A percentile compares a stretch with the other conserved stretches of the same genome.
phyloP scores from a whole-genome alignment of 2,329 filamentous ascomycete species.

The Polytolypa hystricis region DNA sequence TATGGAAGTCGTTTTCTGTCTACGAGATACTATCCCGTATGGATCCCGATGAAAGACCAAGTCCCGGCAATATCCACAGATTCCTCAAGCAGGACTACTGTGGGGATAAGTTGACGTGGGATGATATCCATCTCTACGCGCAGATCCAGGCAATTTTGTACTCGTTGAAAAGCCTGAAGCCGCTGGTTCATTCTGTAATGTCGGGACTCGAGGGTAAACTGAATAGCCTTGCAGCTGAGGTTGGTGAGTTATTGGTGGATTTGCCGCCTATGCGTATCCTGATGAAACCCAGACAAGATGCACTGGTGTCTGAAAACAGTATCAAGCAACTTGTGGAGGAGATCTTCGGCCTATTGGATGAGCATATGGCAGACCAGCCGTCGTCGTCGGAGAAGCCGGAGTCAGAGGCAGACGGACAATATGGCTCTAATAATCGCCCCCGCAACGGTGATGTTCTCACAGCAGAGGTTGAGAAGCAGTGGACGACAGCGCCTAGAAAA shows the following conservation, averaged over 20 bases:
- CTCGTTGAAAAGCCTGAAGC: slow-evolving; percentile 49
- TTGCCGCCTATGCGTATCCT: slow-evolving; percentile 13
- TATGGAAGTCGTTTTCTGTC: slow-evolving; percentile 27
- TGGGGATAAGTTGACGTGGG: slow-evolving; percentile 40
- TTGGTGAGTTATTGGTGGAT: slow-evolving; percentile 9
- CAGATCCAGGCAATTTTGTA: slow-evolving; percentile 52
- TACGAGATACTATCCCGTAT: slow-evolving; percentile 19
- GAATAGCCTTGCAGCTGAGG: slow-evolving; percentile 1
- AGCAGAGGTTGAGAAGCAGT: not conserved
- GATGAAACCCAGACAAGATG: slow-evolving; percentile 5
- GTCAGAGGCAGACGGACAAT: too few species aligned
- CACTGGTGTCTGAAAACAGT: not conserved
- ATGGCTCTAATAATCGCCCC: too few species aligned
- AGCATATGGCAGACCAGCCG: not conserved
- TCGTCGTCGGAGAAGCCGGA: too few species aligned
- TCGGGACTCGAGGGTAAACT: not conserved
- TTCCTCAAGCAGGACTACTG: slow-evolving; percentile 22
- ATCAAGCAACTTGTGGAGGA: not conserved
- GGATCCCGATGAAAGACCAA: slow-evolving; percentile 11
- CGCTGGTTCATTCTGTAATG: slow-evolving; percentile 36
- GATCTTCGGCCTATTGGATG: not conserved
- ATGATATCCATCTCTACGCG: slow-evolving; percentile 49
- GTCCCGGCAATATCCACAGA: slow-evolving; percentile 13
- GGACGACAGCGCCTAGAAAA: not conserved
- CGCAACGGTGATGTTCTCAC: not conserved